Evolutionary conservation across 2,329 filamentous ascomycete genomes (phyloP), one percentile per base, ranked within the genome.

Genomic region (Xylariaceae sp.): DNA sequence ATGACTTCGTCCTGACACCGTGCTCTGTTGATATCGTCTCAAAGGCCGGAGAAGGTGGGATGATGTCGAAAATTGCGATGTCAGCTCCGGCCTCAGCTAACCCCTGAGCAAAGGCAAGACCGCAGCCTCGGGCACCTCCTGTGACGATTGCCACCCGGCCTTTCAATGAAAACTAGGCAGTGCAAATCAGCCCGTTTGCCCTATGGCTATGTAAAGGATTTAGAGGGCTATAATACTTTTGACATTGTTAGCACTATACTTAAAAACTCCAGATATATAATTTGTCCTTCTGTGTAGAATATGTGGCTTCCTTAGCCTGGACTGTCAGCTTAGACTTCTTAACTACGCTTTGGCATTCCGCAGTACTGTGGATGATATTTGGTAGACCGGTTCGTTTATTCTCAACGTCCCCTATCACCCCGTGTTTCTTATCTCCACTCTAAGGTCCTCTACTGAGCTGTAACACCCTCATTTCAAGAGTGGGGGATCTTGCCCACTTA

Each of bases 111-210:
- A 80, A 79, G 1, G 76, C 74, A 2, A 81, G 70, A 1, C 79
- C 79, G 46, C 76, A 77, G 17, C 79, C 79, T 26, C 78, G 67
- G 6, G 74, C 76, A 14, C 77, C 79, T 6, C 79, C 79, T 1
- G 79, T 81, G 23, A 81, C 70, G 26, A 80, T 58, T 19, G 75
- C 77, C 3, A 74, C 79, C 24, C 79, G 77, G 16, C 78, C 79
- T 58, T 77, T 73, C 4, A 83, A 68, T 0, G 78, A 80, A 59
- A 83, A 82, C 78, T 80, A 31, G n/a, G n/a, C n/a, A 41, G 11
- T 17, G 19, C 8, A 39, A 2, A 21, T 56, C 14, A 56, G 45
- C 16, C 6, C 23, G 3, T 21, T 14, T 14, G 8, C 24, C 29
- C 5, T 12, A 2, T 26, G 17, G 4, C 11, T 2, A 12, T n/a